Evolutionary conservation across 1,284 basidiomycete genomes (phyloP).

Genomic region (Kwoniella shivajii): DNA sequence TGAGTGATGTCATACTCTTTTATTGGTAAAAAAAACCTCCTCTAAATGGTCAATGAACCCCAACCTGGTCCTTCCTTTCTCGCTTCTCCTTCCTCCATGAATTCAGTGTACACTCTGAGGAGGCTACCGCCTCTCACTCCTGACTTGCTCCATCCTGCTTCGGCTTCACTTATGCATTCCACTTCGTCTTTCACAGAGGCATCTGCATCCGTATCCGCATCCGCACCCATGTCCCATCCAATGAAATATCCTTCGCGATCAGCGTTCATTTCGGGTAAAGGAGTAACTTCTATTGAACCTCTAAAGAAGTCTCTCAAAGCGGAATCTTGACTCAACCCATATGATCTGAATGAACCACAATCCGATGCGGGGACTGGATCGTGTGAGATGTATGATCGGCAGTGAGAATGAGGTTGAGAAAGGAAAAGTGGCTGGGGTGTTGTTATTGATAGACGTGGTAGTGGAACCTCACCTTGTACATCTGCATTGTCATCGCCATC

Average conservation of each 20-base stretch:
- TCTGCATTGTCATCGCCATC: too few species aligned
- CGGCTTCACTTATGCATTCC: slow-evolving; percentile 4
- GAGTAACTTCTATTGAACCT: slow-evolving; percentile 5
- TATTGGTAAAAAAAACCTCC: too few species aligned
- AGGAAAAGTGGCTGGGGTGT: background rate
- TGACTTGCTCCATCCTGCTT: slow-evolving; percentile 4
- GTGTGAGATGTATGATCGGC: too few species aligned
- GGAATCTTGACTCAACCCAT: slow-evolving; percentile 1
- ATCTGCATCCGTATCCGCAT: background rate
- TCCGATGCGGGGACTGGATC: too few species aligned
- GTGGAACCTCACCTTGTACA: background rate
- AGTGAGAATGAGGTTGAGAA: background rate
- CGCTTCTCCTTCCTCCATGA: background rate
- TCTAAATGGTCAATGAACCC: slow-evolving; percentile 1
- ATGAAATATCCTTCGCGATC: background rate
- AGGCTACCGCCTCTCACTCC: background rate
- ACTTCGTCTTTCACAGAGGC: too few species aligned
- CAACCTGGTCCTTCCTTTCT: background rate
- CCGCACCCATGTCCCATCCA: background rate
- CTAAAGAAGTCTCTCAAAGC: slow-evolving; percentile 5
- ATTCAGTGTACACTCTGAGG: background rate
- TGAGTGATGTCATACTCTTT: too few species aligned
- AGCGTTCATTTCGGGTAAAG: background rate
- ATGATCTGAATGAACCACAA: too few species aligned
- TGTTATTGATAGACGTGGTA: background rate